Evolutionary conservation across 2,329 filamentous ascomycete species (phyloP).

Genomic region (Epichloe aotearoae): DNA sequence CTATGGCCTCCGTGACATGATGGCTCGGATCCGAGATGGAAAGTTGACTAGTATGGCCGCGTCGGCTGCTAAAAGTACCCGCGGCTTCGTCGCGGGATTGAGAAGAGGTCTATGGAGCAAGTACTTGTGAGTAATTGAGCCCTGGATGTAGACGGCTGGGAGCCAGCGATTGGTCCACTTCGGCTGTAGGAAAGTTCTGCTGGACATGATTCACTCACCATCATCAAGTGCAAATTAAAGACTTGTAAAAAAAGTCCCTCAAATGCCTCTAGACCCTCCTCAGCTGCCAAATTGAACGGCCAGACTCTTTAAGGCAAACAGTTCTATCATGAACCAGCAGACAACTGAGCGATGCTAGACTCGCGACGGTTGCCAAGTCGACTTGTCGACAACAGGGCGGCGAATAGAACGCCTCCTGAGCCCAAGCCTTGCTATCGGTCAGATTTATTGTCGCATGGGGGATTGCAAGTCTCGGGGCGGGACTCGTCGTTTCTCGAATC

Average conservation of each 20-base stretch:
- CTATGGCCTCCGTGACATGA: slow-evolving; percentile 89
- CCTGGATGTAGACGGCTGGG: not conserved
- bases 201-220: slow-evolving; percentile 26
- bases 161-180: not conserved
- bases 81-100: slow-evolving; percentile 41
- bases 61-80: slow-evolving; percentile 43
- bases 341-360: slow-evolving; percentile 13
- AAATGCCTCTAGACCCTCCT: slow-evolving; percentile 19
- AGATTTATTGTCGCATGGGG: slow-evolving; percentile 21
- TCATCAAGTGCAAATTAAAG: slow-evolving; percentile 30
- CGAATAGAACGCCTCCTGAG: slow-evolving; percentile 21
- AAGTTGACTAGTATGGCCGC: slow-evolving; percentile 43
- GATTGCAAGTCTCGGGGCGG: not conserved
- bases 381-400: slow-evolving; percentile 12
- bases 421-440: slow-evolving; percentile 11
- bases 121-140: not conserved
- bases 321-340: slow-evolving; percentile 17
- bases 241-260: slow-evolving; percentile 22
- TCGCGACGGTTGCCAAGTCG: slow-evolving; percentile 10
- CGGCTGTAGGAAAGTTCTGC: not conserved
- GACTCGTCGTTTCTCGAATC: not conserved
- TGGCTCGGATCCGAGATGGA: slow-evolving; percentile 79
- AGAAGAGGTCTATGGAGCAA: slow-evolving; percentile 40
- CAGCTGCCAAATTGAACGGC: slow-evolving; percentile 13
- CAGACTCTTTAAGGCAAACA: slow-evolving; percentile 1